Conservation (phyloP, 202 grass and related monocot species). For the Brachypodium distachyon region DNA sequence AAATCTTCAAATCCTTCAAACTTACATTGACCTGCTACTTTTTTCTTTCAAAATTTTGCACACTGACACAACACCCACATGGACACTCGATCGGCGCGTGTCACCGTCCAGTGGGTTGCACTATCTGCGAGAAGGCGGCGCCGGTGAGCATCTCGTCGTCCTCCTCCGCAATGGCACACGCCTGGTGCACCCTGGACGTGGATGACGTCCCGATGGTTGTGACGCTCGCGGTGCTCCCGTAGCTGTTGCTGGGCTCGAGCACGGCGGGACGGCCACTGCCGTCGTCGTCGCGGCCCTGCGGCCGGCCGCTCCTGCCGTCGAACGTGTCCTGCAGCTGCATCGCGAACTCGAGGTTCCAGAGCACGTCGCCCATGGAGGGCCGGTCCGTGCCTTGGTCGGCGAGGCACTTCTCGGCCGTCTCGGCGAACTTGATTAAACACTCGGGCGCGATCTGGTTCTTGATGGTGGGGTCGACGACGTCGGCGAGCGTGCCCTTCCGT, state of each 20-base stretch:
- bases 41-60: neutral
- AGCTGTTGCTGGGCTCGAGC: slow-evolving; percentile 10
- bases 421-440: slow-evolving; percentile 69
- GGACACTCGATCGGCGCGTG: neutral
- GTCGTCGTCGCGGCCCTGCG: neutral
- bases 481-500: slow-evolving; percentile 30
- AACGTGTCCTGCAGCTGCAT: slow-evolving; percentile 64
- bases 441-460: slow-evolving; percentile 65
- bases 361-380: slow-evolving; percentile 78
- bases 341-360: slow-evolving; percentile 91
- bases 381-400: slow-evolving; percentile 53
- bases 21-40: neutral
- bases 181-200: slow-evolving; percentile 14
- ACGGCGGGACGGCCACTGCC: neutral
- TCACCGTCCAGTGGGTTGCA: slow-evolving; percentile 70
- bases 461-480: slow-evolving; percentile 52
- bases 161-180: slow-evolving; percentile 27
- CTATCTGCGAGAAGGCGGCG: slow-evolving; percentile 69
- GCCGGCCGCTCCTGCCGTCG: slow-evolving; percentile 24
- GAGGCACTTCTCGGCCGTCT: slow-evolving; percentile 73
- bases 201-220: slow-evolving; percentile 22
- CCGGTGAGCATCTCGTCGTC: slow-evolving; percentile 39
- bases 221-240: slow-evolving; percentile 16
- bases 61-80: neutral
- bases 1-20: neutral